phyloP scores from a whole-genome alignment of 306 rosid species.

The Vigna nakashimae region DNA sequence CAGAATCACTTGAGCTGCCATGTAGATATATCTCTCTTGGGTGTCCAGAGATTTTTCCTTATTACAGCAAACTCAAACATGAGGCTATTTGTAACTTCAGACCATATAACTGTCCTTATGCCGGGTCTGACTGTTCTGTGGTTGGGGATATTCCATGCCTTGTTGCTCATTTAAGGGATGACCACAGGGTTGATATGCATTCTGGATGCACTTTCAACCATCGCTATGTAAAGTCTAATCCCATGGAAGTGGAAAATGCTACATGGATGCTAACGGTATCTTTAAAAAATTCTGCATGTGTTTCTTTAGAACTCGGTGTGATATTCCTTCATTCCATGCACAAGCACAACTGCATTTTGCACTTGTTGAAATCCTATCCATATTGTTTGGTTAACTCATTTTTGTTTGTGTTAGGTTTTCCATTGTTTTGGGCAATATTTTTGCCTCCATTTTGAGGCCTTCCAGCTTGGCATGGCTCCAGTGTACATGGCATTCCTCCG shows the following conservation, averaged over 20 bases:
- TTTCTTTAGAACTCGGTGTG: constrained; percentile 12
- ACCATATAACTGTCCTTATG: constrained; percentile 82
- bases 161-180: constrained; percentile 74
- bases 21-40: constrained; percentile 72
- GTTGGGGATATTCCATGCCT: constrained; percentile 72
- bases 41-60: constrained; percentile 81
- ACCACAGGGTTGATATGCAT: constrained; percentile 88
- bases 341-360: constrained; percentile 26
- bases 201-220: constrained; percentile 85
- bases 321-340: constrained; percentile 25
- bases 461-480: constrained; percentile 81
- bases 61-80: constrained; percentile 77
- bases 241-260: constrained; percentile 84
- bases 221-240: constrained; percentile 84
- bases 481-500: constrained; percentile 84
- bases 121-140: constrained; percentile 81
- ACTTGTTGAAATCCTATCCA: constrained; percentile 26
- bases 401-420: constrained; percentile 62
- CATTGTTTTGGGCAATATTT: constrained; percentile 80
- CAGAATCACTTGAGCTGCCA: constrained; percentile 80
- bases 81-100: constrained; percentile 73
- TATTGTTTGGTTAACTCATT: constrained; percentile 27
- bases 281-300: constrained; percentile 2
- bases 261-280: constrained; percentile 90
- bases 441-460: constrained; percentile 87